Conservation (phyloP, 2,329 filamentous ascomycete genomes). For the Sporothrix humicola region DNA sequence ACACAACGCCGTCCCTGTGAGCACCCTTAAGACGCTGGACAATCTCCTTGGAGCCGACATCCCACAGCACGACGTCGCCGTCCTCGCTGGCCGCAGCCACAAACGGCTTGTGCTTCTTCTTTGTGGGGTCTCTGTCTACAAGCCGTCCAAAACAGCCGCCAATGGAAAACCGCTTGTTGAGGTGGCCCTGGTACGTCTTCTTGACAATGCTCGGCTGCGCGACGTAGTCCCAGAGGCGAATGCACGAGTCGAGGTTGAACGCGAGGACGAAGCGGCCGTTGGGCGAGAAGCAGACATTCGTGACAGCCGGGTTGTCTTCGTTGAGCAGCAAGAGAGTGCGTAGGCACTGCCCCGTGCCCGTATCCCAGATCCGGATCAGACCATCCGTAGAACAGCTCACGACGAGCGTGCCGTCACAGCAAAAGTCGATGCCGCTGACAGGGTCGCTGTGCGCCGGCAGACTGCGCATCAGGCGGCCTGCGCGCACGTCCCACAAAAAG, state of each 20-base stretch:
- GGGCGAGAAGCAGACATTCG: slow-evolving; percentile 87
- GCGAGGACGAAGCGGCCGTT: slow-evolving; percentile 94
- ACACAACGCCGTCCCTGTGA: slow-evolving; percentile 63
- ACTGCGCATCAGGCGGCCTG: slow-evolving; percentile 84
- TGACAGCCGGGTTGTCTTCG: slow-evolving; percentile 91
- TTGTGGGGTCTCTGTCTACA: slow-evolving; percentile 17
- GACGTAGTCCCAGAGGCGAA: slow-evolving; percentile 95
- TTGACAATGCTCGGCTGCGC: slow-evolving; percentile 75
- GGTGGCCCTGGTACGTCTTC: slow-evolving; percentile 96
- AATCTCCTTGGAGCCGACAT: slow-evolving; percentile 82
- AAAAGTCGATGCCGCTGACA: slow-evolving; percentile 91
- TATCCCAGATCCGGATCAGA: slow-evolving; percentile 93
- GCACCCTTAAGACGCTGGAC: slow-evolving; percentile 68
- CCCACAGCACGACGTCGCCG: slow-evolving; percentile 84
- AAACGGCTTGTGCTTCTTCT: slow-evolving; percentile 54
- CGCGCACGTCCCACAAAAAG: slow-evolving; percentile 93
- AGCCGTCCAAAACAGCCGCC: slow-evolving; percentile 75
- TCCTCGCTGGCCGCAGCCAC: slow-evolving; percentile 87
- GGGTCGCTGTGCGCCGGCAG: slow-evolving; percentile 95
- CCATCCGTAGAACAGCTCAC: slow-evolving; percentile 92
- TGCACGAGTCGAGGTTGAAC: slow-evolving; percentile 86
- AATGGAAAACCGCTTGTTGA: slow-evolving; percentile 84
- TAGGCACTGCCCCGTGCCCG: slow-evolving; percentile 90
- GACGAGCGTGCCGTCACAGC: slow-evolving; percentile 87
- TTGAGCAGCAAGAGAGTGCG: slow-evolving; percentile 94